phyloP scores from a whole-genome alignment of 495 filamentous ascomycete genomes.

The Bacidia gigantensis region DNA sequence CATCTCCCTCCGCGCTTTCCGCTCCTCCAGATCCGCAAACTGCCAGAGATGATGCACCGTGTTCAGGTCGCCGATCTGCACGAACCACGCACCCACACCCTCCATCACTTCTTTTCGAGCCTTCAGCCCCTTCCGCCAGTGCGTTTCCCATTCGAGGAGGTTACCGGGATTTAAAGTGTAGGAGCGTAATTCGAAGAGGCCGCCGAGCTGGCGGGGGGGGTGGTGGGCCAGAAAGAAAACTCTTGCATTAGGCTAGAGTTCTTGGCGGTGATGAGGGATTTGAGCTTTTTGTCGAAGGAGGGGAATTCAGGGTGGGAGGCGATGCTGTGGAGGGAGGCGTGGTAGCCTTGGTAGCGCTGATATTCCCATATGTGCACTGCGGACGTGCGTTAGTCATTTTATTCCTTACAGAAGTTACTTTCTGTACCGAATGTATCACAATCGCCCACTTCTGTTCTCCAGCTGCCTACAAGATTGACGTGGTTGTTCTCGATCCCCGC shows the following conservation, averaged over 20 bases:
- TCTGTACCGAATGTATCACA: slow-evolving; percentile 94
- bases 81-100: slow-evolving; percentile 96
- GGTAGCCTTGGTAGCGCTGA: slow-evolving; percentile 91
- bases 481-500: slow-evolving; percentile 69
- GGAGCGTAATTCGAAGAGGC: slow-evolving; percentile 89
- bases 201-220: slow-evolving; percentile 80
- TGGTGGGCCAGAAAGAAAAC: slow-evolving; percentile 98
- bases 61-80: slow-evolving; percentile 94
- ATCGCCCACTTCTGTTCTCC: slow-evolving; percentile 96
- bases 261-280: slow-evolving; percentile 66
- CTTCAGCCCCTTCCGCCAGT: slow-evolving; percentile 87
- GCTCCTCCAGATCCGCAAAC: slow-evolving; percentile 89
- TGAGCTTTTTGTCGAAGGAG: slow-evolving; percentile 69
- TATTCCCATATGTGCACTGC: slow-evolving; percentile 99
- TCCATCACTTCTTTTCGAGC: slow-evolving; percentile 95
- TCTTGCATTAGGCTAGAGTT: slow-evolving; percentile 93
- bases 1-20: slow-evolving; percentile 80
- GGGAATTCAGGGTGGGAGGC: slow-evolving; percentile 64
- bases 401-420: slow-evolving; percentile 18
- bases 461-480: slow-evolving; percentile 93
- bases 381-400: slow-evolving; percentile 9
- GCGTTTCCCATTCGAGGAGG: slow-evolving; percentile 93
- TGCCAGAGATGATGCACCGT: slow-evolving; percentile 98
- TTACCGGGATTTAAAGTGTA: slow-evolving; percentile 95
- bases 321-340: slow-evolving; percentile 77